Evolutionary conservation across 106 monocot species (phyloP), one percentile per base, ranked within the genome.

Genomic region (Acorus calamus): DNA sequence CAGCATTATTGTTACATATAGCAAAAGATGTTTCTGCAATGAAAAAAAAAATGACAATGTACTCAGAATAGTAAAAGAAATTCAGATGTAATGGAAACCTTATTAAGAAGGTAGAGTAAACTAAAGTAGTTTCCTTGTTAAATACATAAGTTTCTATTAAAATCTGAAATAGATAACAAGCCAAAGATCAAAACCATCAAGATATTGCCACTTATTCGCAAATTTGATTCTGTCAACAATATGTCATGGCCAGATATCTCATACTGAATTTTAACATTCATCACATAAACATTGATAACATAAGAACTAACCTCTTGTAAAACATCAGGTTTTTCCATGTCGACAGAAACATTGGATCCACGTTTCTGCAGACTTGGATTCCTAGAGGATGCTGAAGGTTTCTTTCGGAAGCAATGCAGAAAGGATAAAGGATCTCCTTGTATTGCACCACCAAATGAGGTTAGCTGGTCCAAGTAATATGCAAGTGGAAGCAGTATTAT

Each of bases 261-360:
- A 28, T 28, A 28, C 28, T 28, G 28, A 28, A 1, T 28, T 28
- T 28, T 28, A 28, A 28, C 28, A 28, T 28, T 28, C 28, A 28
- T 28, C 28, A 28, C 28, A 28, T 28, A 28, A 28, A 28, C 28
- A 28, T 28, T 1, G 28, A 28, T 28, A 28, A 28, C 28, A 28
- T 28, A 28, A 28, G 28, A 47, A 63, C 74, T 76, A 77, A 85
- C 89, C 69, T 89, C 89, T 79, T 71, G 73, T 54, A 64, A 8
- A 69, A 81, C 79, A 70, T 89, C 89, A 52, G 76, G 82, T 46
- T 71, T 82, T 12, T 89, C 84, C 66, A 87, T 71, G 61, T 84
- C 82, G 60, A 92, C 70, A 55, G 68, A 63, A 67, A 92, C 79
- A 71, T 78, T 84, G 4, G 84, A 80, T 14, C 61, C 63, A 12